Base-by-base conservation (phyloP, 495 filamentous ascomycete species). In the Aspergillus sclerotioniger region DNA sequence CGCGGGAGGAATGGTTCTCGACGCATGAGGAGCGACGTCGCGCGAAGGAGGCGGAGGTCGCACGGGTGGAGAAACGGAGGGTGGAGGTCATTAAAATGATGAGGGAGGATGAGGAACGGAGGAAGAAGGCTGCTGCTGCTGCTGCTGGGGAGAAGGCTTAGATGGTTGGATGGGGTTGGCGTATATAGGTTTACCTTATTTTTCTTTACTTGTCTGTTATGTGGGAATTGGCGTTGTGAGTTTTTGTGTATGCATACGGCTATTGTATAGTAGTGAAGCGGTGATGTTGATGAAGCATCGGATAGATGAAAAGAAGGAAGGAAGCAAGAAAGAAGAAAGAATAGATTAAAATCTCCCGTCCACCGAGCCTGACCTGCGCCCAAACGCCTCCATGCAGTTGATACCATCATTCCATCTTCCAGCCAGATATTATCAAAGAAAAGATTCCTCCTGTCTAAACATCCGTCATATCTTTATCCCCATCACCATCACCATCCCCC, bases 1-100 rank as follows among this genome's bases (percentile, higher is more conserved):
- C 94, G 61, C 80, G 94, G 29, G 90, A 95, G 69, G 90, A 98
- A 66, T 98, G 94, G 95, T 97, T 98, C 67, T 81, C 84, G 46
- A 80, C 77, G 46, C 80, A 84, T 60, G 79, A 87, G 61, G 82
- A 90, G 73, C 80, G 91, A 64, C 78, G 81, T 51, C 73, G 74
- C 39, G 80, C 84, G 75, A 70, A 80, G 49, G 85, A 89, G 70
- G 76, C 79, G 53, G 87, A 88, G 50, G 78, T 82, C 53, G 73
- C 67, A 28, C 59, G 53, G 44, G 74, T 77, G 3, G 74, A 76
- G 65, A 71, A 75, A 71, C 61, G 78, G 55, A 68, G 76, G 57
- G 71, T 70, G 66, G 74, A 76, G 60, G 73, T 72, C 39, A 79
- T 76, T 55, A 63, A 53, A 61, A 80, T 84, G 78, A 81, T 84